Evolutionary conservation across 2,329 filamentous ascomycete genomes (phyloP).

Genomic region (Dichotomopilus funicola): DNA sequence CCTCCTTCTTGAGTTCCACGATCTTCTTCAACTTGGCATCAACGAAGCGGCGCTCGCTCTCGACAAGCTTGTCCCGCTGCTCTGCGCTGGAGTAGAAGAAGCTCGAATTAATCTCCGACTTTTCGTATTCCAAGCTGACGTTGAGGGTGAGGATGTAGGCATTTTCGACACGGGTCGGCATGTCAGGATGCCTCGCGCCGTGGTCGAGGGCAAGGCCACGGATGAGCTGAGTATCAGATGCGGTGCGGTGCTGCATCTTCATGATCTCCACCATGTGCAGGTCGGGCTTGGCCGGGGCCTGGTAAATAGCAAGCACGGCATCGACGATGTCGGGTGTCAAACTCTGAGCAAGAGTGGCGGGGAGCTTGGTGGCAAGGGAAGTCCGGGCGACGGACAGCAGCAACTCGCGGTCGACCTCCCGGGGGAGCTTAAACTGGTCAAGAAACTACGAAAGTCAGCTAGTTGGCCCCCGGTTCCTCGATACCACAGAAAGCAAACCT

Average conservation of each 20-base stretch:
- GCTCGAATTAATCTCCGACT: slow-evolving; percentile 96
- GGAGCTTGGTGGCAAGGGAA: slow-evolving; percentile 91
- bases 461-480: not conserved
- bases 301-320: slow-evolving; percentile 89
- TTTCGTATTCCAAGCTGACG: slow-evolving; percentile 96
- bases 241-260: slow-evolving; percentile 99
- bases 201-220: slow-evolving; percentile 89
- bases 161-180: slow-evolving; percentile 95
- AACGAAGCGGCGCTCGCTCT: slow-evolving; percentile 92
- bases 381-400: slow-evolving; percentile 89
- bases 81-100: slow-evolving; percentile 99
- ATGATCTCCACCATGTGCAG: slow-evolving; percentile 99
- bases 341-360: slow-evolving; percentile 78
- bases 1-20: slow-evolving; percentile 94
- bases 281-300: slow-evolving; percentile 84
- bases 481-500: slow-evolving; percentile 44
- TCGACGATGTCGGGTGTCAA: slow-evolving; percentile 95
- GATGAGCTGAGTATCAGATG: slow-evolving; percentile 93
- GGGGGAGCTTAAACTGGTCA: slow-evolving; percentile 83
- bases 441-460: slow-evolving; percentile 59
- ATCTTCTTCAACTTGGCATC: slow-evolving; percentile 97
- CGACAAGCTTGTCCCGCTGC: slow-evolving; percentile 94
- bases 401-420: slow-evolving; percentile 87
- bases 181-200: slow-evolving; percentile 92
- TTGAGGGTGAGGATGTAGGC: slow-evolving; percentile 93